These are phyloP conservation scores for Aspergillus versicolor DNA, from an alignment of 2,329 filamentous ascomycete genomes.

Conservation along the genomic window DNA sequence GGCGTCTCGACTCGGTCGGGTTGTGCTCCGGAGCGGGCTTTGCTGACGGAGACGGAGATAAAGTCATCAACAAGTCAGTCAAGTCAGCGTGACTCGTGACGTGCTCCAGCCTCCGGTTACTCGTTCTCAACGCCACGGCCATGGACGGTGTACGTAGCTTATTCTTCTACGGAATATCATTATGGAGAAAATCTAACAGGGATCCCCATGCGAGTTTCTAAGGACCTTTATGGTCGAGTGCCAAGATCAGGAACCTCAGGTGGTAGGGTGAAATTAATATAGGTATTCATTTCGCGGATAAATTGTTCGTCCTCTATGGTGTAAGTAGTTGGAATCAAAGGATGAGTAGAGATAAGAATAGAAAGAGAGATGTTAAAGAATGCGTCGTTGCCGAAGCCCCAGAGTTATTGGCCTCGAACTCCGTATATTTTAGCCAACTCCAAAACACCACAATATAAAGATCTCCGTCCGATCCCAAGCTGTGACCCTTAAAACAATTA, in stretches of 20 bases:
- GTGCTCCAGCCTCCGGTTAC: slow-evolving; percentile 1
- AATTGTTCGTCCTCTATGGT: background rate
- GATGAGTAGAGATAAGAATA: background rate
- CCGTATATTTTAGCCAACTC: slow-evolving; percentile 7
- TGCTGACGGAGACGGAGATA: background rate
- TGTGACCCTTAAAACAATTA: background rate
- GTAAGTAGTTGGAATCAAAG: background rate
- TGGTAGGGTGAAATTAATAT: background rate
- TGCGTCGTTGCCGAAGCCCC: background rate
- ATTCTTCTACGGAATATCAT: background rate
- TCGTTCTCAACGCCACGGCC: background rate
- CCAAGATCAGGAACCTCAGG: background rate
- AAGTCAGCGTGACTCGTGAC: background rate
- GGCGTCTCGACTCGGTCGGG: too few relatives aligned
- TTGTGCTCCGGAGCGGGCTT: background rate
- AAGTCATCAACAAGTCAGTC: background rate
- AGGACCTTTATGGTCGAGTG: background rate
- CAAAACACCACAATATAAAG: background rate
- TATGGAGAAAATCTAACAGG: background rate
- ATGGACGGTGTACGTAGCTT: background rate
- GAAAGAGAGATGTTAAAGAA: background rate
- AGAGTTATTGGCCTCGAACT: background rate
- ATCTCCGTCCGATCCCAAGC: background rate
- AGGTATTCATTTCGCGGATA: background rate
- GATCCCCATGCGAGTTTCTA: background rate